Percentiles rank a stretch among this genome's conserved stretches.
These are phyloP conservation scores for Cyanidiococcus yangmingshanensis DNA, from an alignment of 23 red algal genomes.

Conservation along the genomic window DNA sequence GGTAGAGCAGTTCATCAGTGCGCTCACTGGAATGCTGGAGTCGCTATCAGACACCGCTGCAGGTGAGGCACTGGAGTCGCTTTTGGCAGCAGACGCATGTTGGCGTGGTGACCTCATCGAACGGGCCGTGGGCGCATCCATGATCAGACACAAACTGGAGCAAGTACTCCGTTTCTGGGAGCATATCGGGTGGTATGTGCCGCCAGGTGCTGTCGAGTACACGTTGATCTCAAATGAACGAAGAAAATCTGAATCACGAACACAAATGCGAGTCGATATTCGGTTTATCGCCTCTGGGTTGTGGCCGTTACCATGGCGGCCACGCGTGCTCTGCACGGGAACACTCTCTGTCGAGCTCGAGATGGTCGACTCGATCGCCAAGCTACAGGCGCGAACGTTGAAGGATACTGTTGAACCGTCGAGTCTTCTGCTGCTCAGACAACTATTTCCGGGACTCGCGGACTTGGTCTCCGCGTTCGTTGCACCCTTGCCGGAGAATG, in stretches of 20 bases:
- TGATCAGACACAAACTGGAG: background rate
- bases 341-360: background rate
- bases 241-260: background rate
- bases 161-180: background rate
- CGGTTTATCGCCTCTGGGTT: background rate
- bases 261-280: background rate
- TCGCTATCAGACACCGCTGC: background rate
- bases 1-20: background rate
- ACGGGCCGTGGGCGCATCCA: background rate
- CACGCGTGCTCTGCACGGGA: background rate
- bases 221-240: background rate
- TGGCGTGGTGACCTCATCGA: background rate
- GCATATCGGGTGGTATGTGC: background rate
- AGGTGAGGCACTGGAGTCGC: background rate
- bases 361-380: background rate
- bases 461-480: background rate
- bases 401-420: background rate
- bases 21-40: background rate
- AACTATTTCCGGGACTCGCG: background rate
- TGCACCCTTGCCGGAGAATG: background rate
- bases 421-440: background rate
- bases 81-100: background rate
- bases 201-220: background rate
- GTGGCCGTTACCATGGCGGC: constrained; percentile 17
- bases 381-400: background rate